Base-by-base conservation (phyloP, 305 asterid genomes). In the Salvia sclarea region DNA sequence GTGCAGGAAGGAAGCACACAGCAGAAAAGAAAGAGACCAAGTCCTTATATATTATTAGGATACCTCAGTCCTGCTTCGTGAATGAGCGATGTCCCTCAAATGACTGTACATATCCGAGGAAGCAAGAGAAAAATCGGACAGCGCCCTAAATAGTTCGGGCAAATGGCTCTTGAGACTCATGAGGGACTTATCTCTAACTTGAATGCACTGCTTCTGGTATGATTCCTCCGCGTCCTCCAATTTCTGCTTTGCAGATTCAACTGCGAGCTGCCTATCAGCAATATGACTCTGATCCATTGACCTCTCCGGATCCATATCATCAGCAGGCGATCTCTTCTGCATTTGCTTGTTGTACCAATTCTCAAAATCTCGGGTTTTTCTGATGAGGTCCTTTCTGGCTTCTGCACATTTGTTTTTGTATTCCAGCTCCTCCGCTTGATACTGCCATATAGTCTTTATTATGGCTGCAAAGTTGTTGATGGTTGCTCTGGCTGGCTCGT, bases 371-470 rank as follows among this genome's bases (percentile, higher is more conserved):
- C 90, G 79, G 7, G 79, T 77, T 76, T 80, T 95, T 79, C 81
- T 87, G 1, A 44, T 37, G 2, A 89, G 83, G 54, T 95, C 99
- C 74, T 85, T 89, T 53, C 84, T 79, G 0, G 96, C 83, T 1
- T 89, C 98, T 41, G 76, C 81, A 35, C 95, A 85, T 64, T 73
- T 86, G 78, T 84, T 80, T 68, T 83, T 86, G 44, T 76, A 66
- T 35, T 95, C 95, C 80, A 95, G 68, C 87, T 95, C 99, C 52
- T 95, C 99, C 61, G 78, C 69, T 75, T 95, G 99, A 67, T 89
- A 69, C 69, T 86, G 89, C 78, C 89, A 77, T 33, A 95, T 91
- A 0, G 85, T 72, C 43, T 84, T 66, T 17, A 95, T 79, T 21
- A 78, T 87, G 59, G 90, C 94, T 3, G 96, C 91, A 69, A 91